Evolutionary conservation across 345 rosid species (phyloP).

Genomic region (Boechera stricta): DNA sequence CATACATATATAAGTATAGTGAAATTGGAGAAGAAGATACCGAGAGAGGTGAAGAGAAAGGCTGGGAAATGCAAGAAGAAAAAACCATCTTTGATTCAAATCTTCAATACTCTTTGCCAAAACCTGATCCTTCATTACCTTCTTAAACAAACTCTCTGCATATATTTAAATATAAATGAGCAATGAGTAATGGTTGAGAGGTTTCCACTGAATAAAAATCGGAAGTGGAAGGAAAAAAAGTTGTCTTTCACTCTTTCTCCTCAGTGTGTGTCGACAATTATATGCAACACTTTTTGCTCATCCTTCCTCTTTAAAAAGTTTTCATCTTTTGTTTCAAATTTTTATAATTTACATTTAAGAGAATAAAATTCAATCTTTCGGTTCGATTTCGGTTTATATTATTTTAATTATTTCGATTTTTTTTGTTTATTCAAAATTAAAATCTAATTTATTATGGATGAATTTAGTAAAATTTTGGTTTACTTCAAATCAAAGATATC

Average conservation of each 20-base stretch:
- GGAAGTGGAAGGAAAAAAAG: constrained; percentile 25
- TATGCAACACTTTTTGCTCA: constrained; percentile 24
- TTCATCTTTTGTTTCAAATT: background rate
- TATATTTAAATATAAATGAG: background rate
- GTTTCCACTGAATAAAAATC: constrained; percentile 33
- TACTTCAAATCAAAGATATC: no score
- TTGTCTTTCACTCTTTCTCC: constrained; percentile 17
- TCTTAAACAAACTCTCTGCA: constrained; percentile 12
- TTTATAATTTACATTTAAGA: background rate
- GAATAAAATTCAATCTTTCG: background rate
- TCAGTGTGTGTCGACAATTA: constrained; percentile 35
- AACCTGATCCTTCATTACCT: constrained; percentile 46
- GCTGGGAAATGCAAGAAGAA: constrained; percentile 53
- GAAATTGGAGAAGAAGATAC: constrained; percentile 15
- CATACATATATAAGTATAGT: constrained; percentile 13
- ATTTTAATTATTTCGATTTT: no score
- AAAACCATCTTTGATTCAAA: constrained; percentile 59
- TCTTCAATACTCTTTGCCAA: constrained; percentile 21
- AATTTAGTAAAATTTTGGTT: no score
- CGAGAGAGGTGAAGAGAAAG: constrained; percentile 48
- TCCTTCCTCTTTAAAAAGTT: constrained; percentile 5
- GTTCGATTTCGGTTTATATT: background rate
- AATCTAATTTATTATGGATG: no score
- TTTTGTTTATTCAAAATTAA: no score
- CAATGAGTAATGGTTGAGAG: background rate